Conservation (phyloP, 441 rosid genomes). For the Codiaeum variegatum region DNA sequence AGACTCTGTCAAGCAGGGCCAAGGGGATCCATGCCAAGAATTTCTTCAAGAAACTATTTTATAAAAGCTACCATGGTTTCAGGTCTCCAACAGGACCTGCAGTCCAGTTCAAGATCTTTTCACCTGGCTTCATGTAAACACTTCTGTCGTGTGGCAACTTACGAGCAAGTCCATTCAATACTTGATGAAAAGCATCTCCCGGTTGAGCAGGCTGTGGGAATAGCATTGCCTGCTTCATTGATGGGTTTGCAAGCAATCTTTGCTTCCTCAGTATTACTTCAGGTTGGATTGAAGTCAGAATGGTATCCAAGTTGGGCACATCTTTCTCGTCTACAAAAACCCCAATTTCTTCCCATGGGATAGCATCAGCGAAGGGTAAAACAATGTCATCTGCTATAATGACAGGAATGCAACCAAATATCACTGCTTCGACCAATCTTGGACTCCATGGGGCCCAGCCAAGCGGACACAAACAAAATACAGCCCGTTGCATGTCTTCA, state of each 20-base stretch:
- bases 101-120: conserved; percentile 76
- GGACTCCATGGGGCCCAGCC: conserved; percentile 99
- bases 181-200: conserved; percentile 93
- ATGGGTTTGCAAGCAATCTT: conserved; percentile 86
- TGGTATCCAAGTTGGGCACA: conserved; percentile 70
- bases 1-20: not conserved
- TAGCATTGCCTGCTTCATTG: conserved; percentile 89
- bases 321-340: conserved; percentile 83
- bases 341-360: conserved; percentile 95
- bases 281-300: conserved; percentile 77
- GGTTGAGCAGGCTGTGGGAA: conserved; percentile 87
- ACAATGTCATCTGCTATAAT: conserved; percentile 94
- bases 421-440: conserved; percentile 89
- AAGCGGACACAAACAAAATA: conserved; percentile 85
- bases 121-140: conserved; percentile 49
- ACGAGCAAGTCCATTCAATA: conserved; percentile 79
- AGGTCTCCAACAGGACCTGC: conserved; percentile 78
- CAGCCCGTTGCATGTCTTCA: conserved; percentile 92
- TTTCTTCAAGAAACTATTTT: conserved; percentile 10
- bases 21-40: not conserved
- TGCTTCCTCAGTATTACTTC: conserved; percentile 80
- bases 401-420: conserved; percentile 91
- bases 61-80: conserved; percentile 68
- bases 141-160: conserved; percentile 67
- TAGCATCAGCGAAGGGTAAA: conserved; percentile 93